phyloP scores from a whole-genome alignment of 768 basidiomycete genomes.

The Psilocybe cubensis region DNA sequence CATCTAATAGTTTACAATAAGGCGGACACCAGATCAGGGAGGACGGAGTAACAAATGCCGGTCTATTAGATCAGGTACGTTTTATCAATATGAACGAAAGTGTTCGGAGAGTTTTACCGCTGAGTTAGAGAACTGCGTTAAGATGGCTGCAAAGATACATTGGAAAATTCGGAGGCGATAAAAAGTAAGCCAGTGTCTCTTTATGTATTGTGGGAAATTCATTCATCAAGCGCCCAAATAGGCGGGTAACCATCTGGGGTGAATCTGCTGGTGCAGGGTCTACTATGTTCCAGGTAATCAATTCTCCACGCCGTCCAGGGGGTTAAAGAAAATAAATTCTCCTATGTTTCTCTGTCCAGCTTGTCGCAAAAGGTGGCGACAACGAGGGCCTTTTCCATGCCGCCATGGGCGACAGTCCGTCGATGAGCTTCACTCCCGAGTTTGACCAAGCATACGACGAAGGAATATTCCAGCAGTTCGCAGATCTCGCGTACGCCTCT shows the following conservation, averaged over 20 bases:
- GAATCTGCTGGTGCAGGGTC: conserved; percentile 47
- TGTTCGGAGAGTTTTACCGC: background rate
- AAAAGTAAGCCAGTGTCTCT: conserved; percentile 22
- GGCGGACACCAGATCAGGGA: conserved; percentile 35
- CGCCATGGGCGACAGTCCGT: conserved; percentile 48
- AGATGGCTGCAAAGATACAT: conserved; percentile 43
- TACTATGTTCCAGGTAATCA: conserved; percentile 39
- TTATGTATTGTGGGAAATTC: background rate
- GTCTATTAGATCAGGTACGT: conserved; percentile 44
- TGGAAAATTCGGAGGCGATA: conserved; percentile 39
- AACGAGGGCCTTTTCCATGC: conserved; percentile 40
- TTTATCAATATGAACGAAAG: conserved; percentile 1
- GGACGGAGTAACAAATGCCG: conserved; percentile 38
- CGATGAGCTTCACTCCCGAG: conserved; percentile 37
- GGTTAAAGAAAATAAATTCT: background rate
- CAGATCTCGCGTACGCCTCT: conserved; percentile 37
- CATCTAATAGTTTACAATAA: conserved; percentile 8
- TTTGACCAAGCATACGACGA: conserved; percentile 37
- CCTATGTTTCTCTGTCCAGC: too few species aligned
- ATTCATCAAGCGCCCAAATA: conserved; percentile 13
- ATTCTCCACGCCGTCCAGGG: background rate
- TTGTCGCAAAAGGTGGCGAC: conserved; percentile 42
- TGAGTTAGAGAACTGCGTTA: conserved; percentile 35
- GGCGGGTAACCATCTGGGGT: conserved; percentile 46
- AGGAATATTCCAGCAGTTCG: conserved; percentile 37